A percentile compares a stretch with the other conserved stretches of the same genome.
phyloP scores from a whole-genome alignment of 2,329 filamentous ascomycete genomes.

The Ophiostoma quercus region DNA sequence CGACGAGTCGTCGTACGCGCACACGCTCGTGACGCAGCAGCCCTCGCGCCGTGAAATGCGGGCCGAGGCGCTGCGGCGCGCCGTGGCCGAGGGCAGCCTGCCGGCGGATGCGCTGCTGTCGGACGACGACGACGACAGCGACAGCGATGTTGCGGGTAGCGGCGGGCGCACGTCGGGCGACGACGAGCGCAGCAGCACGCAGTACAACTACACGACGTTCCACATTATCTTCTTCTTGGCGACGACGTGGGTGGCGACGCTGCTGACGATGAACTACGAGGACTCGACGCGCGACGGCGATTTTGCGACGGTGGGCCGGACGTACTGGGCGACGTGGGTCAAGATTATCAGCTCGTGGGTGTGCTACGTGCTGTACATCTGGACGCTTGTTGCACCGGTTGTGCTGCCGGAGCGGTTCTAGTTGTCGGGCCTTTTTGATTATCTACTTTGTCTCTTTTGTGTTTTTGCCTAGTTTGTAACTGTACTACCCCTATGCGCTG shows the following conservation, averaged over 20 bases:
- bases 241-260: constrained; percentile 89
- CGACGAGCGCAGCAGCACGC: constrained; percentile 81
- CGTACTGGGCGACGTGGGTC: constrained; percentile 97
- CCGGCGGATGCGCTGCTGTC: constrained; percentile 84
- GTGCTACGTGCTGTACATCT: constrained; percentile 89
- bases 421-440: neutral
- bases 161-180: constrained; percentile 64
- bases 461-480: neutral
- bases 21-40: constrained; percentile 82
- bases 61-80: constrained; percentile 80
- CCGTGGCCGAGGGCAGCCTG: constrained; percentile 86
- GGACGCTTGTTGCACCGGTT: constrained; percentile 85
- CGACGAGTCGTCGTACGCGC: constrained; percentile 34
- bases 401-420: constrained; percentile 77
- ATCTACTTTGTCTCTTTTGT: neutral
- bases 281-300: constrained; percentile 59
- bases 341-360: constrained; percentile 98
- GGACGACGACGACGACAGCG: constrained; percentile 58
- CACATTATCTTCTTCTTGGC: constrained; percentile 97
- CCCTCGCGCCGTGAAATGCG: constrained; percentile 86
- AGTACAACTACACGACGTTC: constrained; percentile 95
- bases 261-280: constrained; percentile 71
- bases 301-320: constrained; percentile 89
- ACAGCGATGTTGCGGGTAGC: constrained; percentile 60
- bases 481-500: constrained; percentile 3